phyloP scores from a whole-genome alignment of 768 basidiomycete genomes.

The Suillus spraguei region DNA sequence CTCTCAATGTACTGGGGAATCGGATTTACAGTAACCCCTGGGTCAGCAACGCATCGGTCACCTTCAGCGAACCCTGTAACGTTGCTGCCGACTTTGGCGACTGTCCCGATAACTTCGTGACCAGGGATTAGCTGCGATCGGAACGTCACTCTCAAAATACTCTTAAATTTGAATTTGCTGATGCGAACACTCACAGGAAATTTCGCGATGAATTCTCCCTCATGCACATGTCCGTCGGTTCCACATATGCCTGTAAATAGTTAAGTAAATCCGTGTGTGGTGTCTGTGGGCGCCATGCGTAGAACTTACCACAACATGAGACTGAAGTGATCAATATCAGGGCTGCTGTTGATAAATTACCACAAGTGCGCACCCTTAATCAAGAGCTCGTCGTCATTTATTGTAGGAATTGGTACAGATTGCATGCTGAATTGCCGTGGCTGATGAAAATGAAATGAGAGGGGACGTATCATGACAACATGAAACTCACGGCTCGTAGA shows the following conservation, averaged over 20 bases:
- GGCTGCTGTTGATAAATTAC: slow-evolving; percentile 12
- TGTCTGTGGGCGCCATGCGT: slow-evolving; percentile 8
- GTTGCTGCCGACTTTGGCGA: slow-evolving; percentile 43
- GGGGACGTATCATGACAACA: background rate
- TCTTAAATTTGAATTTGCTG: slow-evolving; percentile 3
- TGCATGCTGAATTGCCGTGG: slow-evolving; percentile 55
- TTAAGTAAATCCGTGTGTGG: background rate
- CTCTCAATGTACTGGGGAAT: background rate
- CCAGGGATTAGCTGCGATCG: background rate
- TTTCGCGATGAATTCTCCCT: slow-evolving; percentile 66
- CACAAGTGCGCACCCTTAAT: slow-evolving; percentile 49
- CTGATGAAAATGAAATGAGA: slow-evolving; percentile 25
- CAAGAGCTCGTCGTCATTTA: slow-evolving; percentile 57
- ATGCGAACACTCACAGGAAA: slow-evolving; percentile 43
- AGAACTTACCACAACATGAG: slow-evolving; percentile 42
- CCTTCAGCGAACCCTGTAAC: slow-evolving; percentile 44
- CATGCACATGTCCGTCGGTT: slow-evolving; percentile 66
- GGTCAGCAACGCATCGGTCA: slow-evolving; percentile 47
- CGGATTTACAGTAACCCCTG: slow-evolving; percentile 32
- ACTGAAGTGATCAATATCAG: slow-evolving; percentile 29
- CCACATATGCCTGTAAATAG: slow-evolving; percentile 51
- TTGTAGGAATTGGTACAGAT: slow-evolving; percentile 51
- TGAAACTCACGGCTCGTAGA: slow-evolving; percentile 42
- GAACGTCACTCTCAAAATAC: slow-evolving; percentile 5
- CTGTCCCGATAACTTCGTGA: slow-evolving; percentile 32